Conservation (phyloP, 2,329 filamentous ascomycete species). For the Macroventuria anomochaeta region DNA sequence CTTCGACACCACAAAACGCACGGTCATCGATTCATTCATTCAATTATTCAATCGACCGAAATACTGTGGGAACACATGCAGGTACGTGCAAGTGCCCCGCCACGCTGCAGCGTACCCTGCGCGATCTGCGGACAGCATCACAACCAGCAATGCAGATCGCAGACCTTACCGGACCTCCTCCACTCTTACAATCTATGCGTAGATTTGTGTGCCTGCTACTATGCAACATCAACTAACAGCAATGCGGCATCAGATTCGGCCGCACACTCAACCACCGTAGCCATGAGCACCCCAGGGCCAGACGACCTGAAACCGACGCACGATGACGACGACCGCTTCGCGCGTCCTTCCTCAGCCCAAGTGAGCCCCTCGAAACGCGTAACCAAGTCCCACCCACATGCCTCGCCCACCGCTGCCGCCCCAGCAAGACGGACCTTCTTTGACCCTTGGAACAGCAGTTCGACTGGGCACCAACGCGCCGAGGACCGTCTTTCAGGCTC, state of each 20-base stretch:
- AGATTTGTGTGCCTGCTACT: neutral
- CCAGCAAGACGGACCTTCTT: slow-evolving; percentile 50
- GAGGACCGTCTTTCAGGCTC: slow-evolving; percentile 69
- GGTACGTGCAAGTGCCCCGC: slow-evolving; percentile 17
- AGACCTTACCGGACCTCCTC: slow-evolving; percentile 8
- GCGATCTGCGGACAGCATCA: slow-evolving; percentile 10
- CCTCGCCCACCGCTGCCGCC: slow-evolving; percentile 11
- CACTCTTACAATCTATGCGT: neutral
- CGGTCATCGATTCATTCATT: neutral
- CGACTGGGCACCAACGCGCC: slow-evolving; percentile 79
- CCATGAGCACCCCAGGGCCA: slow-evolving; percentile 13
- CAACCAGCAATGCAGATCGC: slow-evolving; percentile 7
- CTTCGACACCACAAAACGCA: neutral
- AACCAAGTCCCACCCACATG: slow-evolving; percentile 1
- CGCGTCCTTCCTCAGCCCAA: slow-evolving; percentile 22
- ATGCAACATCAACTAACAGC: slow-evolving; percentile 24
- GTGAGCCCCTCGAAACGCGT: slow-evolving; percentile 10
- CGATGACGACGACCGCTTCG: slow-evolving; percentile 25
- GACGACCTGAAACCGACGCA: slow-evolving; percentile 15
- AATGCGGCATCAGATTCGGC: slow-evolving; percentile 6
- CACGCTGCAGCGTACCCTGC: slow-evolving; percentile 12
- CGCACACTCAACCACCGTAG: slow-evolving; percentile 13
- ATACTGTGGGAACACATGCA: slow-evolving; percentile 9
- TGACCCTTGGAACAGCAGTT: slow-evolving; percentile 75
- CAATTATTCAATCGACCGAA: neutral